Conservation (phyloP, 2,329 filamentous ascomycete species). For the Neophaeococcomyces mojaviensis region DNA sequence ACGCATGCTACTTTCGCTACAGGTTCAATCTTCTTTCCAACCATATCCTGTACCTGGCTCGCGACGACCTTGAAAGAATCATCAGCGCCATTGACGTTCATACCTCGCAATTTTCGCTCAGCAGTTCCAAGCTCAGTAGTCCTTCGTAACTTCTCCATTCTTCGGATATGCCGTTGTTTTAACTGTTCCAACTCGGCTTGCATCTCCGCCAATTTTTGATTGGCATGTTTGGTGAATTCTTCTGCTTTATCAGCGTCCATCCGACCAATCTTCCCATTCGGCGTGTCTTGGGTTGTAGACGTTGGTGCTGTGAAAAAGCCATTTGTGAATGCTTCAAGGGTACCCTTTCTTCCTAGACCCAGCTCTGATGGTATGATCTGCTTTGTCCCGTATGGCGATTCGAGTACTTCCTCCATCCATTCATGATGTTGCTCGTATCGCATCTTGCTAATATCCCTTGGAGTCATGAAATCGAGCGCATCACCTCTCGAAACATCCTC, state of each 20-base stretch:
- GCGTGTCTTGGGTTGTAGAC: slow-evolving; percentile 26
- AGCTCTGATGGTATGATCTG: slow-evolving; percentile 84
- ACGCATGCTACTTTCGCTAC: slow-evolving; percentile 62
- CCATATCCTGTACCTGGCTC: slow-evolving; percentile 61
- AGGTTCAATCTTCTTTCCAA: slow-evolving; percentile 59
- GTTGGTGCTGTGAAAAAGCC: slow-evolving; percentile 67
- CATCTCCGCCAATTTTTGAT: slow-evolving; percentile 63
- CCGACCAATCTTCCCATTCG: slow-evolving; percentile 44
- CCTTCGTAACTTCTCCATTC: slow-evolving; percentile 66
- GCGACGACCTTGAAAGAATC: slow-evolving; percentile 62
- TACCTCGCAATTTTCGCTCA: slow-evolving; percentile 66
- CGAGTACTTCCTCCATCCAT: slow-evolving; percentile 97
- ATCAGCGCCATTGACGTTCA: slow-evolving; percentile 47
- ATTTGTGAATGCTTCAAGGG: slow-evolving; percentile 71
- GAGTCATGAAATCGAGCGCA: slow-evolving; percentile 80
- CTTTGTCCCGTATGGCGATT: slow-evolving; percentile 75
- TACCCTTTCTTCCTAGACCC: slow-evolving; percentile 75
- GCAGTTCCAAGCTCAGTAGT: slow-evolving; percentile 63
- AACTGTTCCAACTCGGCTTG: slow-evolving; percentile 77
- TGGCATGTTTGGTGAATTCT: slow-evolving; percentile 73
- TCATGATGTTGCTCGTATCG: slow-evolving; percentile 93
- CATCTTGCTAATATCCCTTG: slow-evolving; percentile 76
- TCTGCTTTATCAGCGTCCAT: slow-evolving; percentile 70
- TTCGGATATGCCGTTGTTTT: slow-evolving; percentile 68
- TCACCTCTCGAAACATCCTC: slow-evolving; percentile 84